phyloP scores from a whole-genome alignment of 805 yeast species.

The Tetrapisispora arboricola region DNA sequence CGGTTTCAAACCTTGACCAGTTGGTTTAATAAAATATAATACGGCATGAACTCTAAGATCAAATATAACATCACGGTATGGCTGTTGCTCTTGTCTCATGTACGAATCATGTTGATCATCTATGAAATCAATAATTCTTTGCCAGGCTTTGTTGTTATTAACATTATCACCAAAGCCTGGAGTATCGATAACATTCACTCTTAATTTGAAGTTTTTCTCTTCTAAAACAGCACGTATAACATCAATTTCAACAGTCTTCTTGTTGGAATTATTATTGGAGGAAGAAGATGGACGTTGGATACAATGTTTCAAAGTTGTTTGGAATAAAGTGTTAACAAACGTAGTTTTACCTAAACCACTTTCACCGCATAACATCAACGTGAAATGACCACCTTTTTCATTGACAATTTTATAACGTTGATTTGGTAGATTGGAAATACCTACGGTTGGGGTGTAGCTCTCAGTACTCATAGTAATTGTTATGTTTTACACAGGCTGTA shows the following conservation, averaged over 20 bases:
- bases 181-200: constrained; percentile 77
- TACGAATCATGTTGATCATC: constrained; percentile 84
- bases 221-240: constrained; percentile 70
- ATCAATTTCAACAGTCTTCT: constrained; percentile 67
- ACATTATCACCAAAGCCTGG: constrained; percentile 92
- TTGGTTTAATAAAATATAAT: constrained; percentile 81
- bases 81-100: constrained; percentile 93
- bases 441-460: constrained; percentile 31
- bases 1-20: constrained; percentile 80
- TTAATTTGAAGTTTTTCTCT: constrained; percentile 70
- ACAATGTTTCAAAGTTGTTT: constrained; percentile 49
- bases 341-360: constrained; percentile 91
- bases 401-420: constrained; percentile 71
- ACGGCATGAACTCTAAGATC: constrained; percentile 89
- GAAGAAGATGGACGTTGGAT: constrained; percentile 29
- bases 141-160: constrained; percentile 79
- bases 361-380: constrained; percentile 83
- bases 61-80: constrained; percentile 50
- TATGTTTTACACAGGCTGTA: too few species aligned
- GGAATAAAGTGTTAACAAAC: constrained; percentile 76
- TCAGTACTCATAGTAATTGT: constrained; percentile 6
- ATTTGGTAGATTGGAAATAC: constrained; percentile 63
- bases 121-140: constrained; percentile 74
- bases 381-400: constrained; percentile 65
- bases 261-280: constrained; percentile 39